These are phyloP conservation scores for Chlorella sp. DNA, from an alignment of 139 green algal species.

Conservation along the genomic window DNA sequence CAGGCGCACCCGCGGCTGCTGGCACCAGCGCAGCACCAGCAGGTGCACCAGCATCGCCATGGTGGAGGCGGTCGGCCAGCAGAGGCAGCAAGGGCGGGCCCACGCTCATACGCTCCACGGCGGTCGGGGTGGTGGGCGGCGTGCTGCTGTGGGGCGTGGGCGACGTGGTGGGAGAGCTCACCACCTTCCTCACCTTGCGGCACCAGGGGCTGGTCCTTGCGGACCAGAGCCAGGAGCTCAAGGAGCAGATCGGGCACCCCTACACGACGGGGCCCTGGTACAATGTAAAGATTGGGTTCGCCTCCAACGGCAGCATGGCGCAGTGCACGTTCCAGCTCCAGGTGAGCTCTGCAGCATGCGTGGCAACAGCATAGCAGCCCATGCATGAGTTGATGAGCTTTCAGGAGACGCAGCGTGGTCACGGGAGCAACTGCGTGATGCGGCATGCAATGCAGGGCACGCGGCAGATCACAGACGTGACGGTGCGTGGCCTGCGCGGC, in stretches of 20 bases:
- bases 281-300: slow-evolving; percentile 32
- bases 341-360: slow-evolving; percentile 17
- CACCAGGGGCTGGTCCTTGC: neutral
- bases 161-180: slow-evolving; percentile 11
- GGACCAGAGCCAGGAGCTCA: slow-evolving; percentile 3
- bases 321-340: slow-evolving; percentile 27
- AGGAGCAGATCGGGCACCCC: slow-evolving; percentile 15
- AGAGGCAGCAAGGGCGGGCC: too few species aligned
- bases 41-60: too few species aligned
- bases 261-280: slow-evolving; percentile 31
- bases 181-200: slow-evolving; percentile 5
- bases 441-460: slow-evolving; percentile 5
- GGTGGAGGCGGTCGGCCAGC: too few species aligned
- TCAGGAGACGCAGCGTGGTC: too few species aligned
- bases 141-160: slow-evolving; percentile 8
- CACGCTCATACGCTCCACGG: too few species aligned
- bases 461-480: slow-evolving; percentile 36
- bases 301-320: slow-evolving; percentile 19
- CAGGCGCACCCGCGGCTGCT: too few species aligned
- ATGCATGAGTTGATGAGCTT: too few species aligned
- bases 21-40: neutral
- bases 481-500: slow-evolving; percentile 15
- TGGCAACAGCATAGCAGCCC: too few species aligned
- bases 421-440: too few species aligned
- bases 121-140: slow-evolving; percentile 7